Conservation (phyloP, 352 stramenopile species). For the Phytopythium montanum region DNA sequence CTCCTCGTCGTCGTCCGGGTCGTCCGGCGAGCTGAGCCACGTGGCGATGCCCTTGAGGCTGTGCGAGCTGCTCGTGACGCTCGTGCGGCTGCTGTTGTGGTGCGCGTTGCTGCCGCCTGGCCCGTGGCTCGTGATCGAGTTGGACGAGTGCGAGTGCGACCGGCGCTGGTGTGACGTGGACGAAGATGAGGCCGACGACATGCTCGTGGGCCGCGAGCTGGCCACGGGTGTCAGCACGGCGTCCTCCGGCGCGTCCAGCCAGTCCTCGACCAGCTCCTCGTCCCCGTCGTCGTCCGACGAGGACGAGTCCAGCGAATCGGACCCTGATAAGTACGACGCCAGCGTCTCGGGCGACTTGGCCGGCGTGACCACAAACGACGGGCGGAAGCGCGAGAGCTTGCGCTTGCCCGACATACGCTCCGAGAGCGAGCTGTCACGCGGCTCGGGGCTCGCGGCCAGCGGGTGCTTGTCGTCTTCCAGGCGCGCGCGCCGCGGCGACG, state of each 20-base stretch:
- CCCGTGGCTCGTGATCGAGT: constrained; percentile 25
- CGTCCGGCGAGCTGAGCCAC: constrained; percentile 67
- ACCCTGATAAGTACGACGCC: constrained; percentile 26
- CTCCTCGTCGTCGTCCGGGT: constrained; percentile 62
- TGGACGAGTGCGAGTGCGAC: constrained; percentile 23
- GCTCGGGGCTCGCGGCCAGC: constrained; percentile 4
- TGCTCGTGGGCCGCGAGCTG: constrained; percentile 26
- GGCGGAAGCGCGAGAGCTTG: constrained; percentile 36
- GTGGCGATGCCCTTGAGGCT: constrained; percentile 55
- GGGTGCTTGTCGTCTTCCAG: constrained; percentile 9
- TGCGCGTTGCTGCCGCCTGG: constrained; percentile 25
- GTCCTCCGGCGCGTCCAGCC: constrained; percentile 71
- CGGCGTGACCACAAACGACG: constrained; percentile 18
- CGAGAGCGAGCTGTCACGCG: constrained; percentile 6
- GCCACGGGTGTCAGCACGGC: constrained; percentile 48
- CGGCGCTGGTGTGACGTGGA: constrained; percentile 32
- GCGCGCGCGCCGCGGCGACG: constrained; percentile 5
- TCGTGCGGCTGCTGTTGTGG: constrained; percentile 31
- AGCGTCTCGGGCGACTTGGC: constrained; percentile 15
- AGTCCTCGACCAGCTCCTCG: constrained; percentile 64
- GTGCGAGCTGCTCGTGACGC: constrained; percentile 47
- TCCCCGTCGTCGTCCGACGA: constrained; percentile 43
- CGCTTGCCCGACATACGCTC: constrained; percentile 3
- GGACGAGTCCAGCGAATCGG: constrained; percentile 35
- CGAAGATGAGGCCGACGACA: constrained; percentile 51